These are phyloP conservation scores for Xerocomus tenax DNA, from an alignment of 1,284 basidiomycete species.

Conservation along the genomic window DNA sequence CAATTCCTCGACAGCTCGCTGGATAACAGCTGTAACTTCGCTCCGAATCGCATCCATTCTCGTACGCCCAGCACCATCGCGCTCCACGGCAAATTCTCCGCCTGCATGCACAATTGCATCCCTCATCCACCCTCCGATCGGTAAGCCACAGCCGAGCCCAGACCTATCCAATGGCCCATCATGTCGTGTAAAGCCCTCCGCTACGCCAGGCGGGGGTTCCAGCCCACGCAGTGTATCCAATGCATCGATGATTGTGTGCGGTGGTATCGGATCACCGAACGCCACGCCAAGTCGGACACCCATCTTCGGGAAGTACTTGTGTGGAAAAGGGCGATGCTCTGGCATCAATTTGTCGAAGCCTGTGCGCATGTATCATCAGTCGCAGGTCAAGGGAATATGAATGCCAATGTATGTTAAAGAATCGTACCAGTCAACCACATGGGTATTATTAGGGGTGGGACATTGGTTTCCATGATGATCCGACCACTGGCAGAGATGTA, in stretches of 20 bases:
- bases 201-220: not conserved
- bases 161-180: not conserved
- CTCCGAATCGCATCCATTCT: slow-evolving; percentile 39
- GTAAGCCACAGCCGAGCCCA: not conserved
- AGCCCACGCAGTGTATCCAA: slow-evolving; percentile 14
- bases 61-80: not conserved
- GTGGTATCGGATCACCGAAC: slow-evolving; percentile 59
- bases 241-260: slow-evolving; percentile 34
- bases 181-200: not conserved
- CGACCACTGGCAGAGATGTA: slow-evolving; percentile 49
- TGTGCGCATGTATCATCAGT: slow-evolving; percentile 21
- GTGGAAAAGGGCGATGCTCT: slow-evolving; percentile 65
- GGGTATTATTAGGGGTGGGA: slow-evolving; percentile 78
- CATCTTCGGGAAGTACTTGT: slow-evolving; percentile 60
- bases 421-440: slow-evolving; percentile 80
- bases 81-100: not conserved
- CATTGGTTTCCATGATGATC: slow-evolving; percentile 71
- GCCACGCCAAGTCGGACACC: slow-evolving; percentile 59
- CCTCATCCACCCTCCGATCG: slow-evolving; percentile 12
- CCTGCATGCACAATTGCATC: slow-evolving; percentile 1
- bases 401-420: not conserved
- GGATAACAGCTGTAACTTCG: slow-evolving; percentile 50
- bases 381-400: not conserved
- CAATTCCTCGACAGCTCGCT: slow-evolving; percentile 51
- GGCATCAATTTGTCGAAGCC: slow-evolving; percentile 89